Base-by-base conservation (phyloP, 106 monocot species). In the Alisma plantagoaquatica region DNA sequence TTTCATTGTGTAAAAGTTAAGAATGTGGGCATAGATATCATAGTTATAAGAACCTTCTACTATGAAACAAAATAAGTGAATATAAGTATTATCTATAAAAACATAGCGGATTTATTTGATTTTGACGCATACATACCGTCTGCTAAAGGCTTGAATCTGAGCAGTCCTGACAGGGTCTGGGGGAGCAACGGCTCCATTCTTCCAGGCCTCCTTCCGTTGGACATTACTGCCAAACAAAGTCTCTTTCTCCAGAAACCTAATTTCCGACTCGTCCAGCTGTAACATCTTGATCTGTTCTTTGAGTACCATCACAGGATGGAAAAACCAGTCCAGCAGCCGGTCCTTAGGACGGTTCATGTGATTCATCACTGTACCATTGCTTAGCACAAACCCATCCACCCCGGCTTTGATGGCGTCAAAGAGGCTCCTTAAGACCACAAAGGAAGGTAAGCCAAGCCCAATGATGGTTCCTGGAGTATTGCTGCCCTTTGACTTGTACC, bases 91-190 rank as follows among this genome's bases (percentile, higher is more conserved):
- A 46, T 46, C 5, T 46, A 46, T 46, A 17, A 46, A 10, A 10
- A 17, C 12, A 10, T 8, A 3, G 4, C 45, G 19, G 11, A 3
- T 2, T 18, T 54, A 17, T 32, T 10, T 6, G 27, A 2, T 19
- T 16, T 7, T 27, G 32, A 10, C 1, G 3, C 65, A 14, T 16
- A 10, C 67, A 27, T 85, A 92, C 91, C 91, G 78, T 73, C 91
- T 75, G 52, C 91, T 82, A 33, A 92, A 81, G 17, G 91, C 85
- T 47, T 85, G 75, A 43, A 92, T 92, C 53, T 86, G 91, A 62
- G 81, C 86, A 61, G 53, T 27, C 56, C 75, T 75, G 15, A 92
- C 31, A 61, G 73, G 65, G 74, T 92, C 82, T 31, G 75, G 64
- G 41, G 82, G 73, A 27, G 44, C 46, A 18, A 49, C 60, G 25